Evolutionary conservation across 2,329 filamentous ascomycete genomes (phyloP), one percentile per base, ranked within the genome.

Genomic region (Alternaria viburni): DNA sequence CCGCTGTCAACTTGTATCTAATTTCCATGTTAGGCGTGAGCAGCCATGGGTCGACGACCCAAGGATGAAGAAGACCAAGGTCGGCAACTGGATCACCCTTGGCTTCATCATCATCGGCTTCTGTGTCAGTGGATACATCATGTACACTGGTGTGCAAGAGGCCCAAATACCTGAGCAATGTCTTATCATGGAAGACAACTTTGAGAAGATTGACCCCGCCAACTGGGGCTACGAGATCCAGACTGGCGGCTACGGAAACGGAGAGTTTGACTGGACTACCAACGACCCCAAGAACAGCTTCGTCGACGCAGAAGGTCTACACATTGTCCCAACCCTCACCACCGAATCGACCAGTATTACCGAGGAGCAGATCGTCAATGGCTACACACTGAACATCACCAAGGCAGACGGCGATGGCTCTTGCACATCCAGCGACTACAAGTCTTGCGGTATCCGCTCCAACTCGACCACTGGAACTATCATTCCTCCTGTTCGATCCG

Each of bases 311-410:
- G 90, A 91, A 43, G 83, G 87, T 64, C 87, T 96, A 3, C 79
- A 90, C 75, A 92, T 96, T 83, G 90, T 89, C 77, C 90, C 92
- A 4, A 94, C 91, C 0, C 85, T 93, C 7, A 95, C 71, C 81
- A 86, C n/a, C 79, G 84, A 23, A 82, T 91, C 60, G 84, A 95
- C 70, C 84, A 87, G 59, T 84, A 87, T 66, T 86, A 93, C 81
- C 87, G 83, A 69, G 81, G 88, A 64, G 87, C 94, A 75, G 86
- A 93, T 75, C 84, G 93, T 50, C 83, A 88, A 67, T 49, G 68
- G 52, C 63, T 65, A 72, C 46, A 72, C 71, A 3, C 61, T 76
- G 26, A 76, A 76, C 57, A 69, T 76, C 19, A 76, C 74, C 10
- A 65, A 66, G 36, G 44, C 61, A 13, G 65, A 61, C 3, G 70